phyloP scores from a whole-genome alignment of 441 rosid genomes.

The Jatropha podagrica region DNA sequence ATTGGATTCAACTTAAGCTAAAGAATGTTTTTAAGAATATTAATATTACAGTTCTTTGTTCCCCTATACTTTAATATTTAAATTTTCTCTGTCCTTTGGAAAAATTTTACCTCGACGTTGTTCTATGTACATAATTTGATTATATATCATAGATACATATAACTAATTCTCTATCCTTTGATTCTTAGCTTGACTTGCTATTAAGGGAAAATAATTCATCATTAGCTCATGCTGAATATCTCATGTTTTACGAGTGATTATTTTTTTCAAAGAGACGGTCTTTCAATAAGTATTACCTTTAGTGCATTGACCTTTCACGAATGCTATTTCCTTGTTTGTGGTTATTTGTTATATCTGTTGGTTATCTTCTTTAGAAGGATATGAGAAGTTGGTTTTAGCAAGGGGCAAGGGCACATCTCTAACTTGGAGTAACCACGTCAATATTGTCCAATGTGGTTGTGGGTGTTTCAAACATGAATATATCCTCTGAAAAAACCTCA shows the following conservation, averaged over 20 bases:
- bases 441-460: conserved; percentile 19
- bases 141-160: neutral
- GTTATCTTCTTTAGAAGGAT: conserved; percentile 58
- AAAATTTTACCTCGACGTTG: neutral
- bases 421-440: conserved; percentile 31
- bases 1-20: neutral
- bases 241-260: neutral
- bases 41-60: neutral
- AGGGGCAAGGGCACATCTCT: conserved; percentile 41
- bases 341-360: neutral
- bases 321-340: neutral
- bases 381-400: conserved; percentile 64
- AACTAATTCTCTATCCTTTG: neutral
- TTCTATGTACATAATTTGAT: neutral
- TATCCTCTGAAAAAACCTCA: conserved; percentile 31
- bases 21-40: neutral
- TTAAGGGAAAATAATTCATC: neutral
- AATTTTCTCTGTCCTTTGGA: neutral
- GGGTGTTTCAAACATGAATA: conserved; percentile 32
- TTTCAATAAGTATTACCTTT: neutral
- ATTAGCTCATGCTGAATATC: neutral
- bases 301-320: neutral
- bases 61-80: neutral
- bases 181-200: conserved; percentile 6
- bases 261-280: neutral